Conservation (phyloP, 2,329 filamentous ascomycete species). For the Trichoderma atroviride region DNA sequence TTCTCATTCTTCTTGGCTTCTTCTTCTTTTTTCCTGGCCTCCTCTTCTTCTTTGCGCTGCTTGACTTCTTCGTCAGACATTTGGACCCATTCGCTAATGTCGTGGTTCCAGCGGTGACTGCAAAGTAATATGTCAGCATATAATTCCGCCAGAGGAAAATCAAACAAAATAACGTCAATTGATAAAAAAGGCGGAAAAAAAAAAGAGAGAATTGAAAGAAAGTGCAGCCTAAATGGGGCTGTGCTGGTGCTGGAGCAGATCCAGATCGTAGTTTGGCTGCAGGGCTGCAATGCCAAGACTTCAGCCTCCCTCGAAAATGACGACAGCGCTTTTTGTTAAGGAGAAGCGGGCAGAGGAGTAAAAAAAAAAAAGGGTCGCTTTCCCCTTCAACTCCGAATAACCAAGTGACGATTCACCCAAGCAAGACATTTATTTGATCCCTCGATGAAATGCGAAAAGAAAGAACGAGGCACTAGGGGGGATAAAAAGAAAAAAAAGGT, state of each 20-base stretch:
- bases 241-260: not conserved
- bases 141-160: too few species aligned
- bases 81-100: slow-evolving; percentile 62
- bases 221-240: not conserved
- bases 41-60: slow-evolving; percentile 33
- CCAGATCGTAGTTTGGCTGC: not conserved
- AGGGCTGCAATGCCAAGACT: not conserved
- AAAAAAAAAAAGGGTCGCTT: not conserved
- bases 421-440: not conserved
- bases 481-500: slow-evolving; percentile 8
- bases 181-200: not conserved
- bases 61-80: slow-evolving; percentile 37
- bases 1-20: slow-evolving; percentile 17
- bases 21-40: slow-evolving; percentile 33
- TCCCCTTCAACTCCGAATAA: not conserved
- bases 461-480: slow-evolving; percentile 6
- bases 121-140: slow-evolving; percentile 28
- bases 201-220: not conserved
- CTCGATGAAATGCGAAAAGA: not conserved
- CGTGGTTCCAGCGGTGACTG: slow-evolving; percentile 63
- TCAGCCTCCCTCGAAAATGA: not conserved
- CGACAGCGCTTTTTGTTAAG: not conserved
- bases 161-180: not conserved
- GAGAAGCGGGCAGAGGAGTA: too few species aligned
- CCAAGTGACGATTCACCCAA: not conserved